Base-by-base conservation (phyloP, 2,329 filamentous ascomycete species). In the Bipolaris sorokiniana region DNA sequence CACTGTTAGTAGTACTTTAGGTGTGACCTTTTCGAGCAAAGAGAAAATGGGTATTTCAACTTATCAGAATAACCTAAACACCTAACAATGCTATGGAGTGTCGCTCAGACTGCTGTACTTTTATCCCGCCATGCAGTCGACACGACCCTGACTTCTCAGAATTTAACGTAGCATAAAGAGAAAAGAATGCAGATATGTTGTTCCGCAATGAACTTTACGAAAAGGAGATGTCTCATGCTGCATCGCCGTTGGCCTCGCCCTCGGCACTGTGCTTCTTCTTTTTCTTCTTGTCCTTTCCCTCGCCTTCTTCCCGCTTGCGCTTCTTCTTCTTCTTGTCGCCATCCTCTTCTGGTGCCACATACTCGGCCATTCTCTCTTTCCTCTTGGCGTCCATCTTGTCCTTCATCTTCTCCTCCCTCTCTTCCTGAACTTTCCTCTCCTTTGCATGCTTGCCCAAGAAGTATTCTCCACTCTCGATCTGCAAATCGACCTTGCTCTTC, bases 381-480 rank as follows among this genome's bases (percentile, higher is more conserved):
- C 89, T 85, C 84, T 91, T 96, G 77, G 96, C 91, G 64, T 90
- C 89, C 83, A 92, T 94, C 82, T 93, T 94, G 77, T 87, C 83
- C 78, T 87, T 90, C 80, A 97, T 93, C 78, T 90, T 88, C 76
- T 96, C 92, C 72, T 91, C 85, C 64, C 92, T 83, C 71, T 91
- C 90, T 73, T 94, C 89, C 77, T 90, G 88, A 45, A 83, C 87
- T 52, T 88, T 90, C 59, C 93, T 84, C 71, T 96, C 91, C 83
- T 96, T 97, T 58, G 92, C 93, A 72, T 93, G 88, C 82, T 97
- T 97, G 73, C 89, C 88, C 73, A 99, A 79, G 78, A 98, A 98
- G 81, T 96, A 99, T 80, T 98, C 94, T 79, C 95, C 94, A 69
- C 87, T 93, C 83, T 99, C 95, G 81, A 99, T 97, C 84, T 99